phyloP scores from a whole-genome alignment of 2,329 filamentous ascomycete species.

The Thelonectria discophora region DNA sequence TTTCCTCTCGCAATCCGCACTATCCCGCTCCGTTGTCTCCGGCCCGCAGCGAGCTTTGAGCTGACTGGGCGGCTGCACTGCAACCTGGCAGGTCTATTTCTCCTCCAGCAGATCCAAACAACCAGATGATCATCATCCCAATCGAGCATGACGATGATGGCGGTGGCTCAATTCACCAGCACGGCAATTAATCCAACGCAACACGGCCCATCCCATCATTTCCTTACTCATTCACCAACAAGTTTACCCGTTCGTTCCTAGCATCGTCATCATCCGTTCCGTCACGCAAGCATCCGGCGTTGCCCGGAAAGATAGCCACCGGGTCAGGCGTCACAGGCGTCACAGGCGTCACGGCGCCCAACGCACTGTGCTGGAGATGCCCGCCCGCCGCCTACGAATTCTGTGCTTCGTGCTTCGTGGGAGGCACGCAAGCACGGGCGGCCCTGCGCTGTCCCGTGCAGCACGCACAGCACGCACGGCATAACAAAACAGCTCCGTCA shows the following conservation, averaged over 20 bases:
- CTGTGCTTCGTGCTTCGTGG: no score
- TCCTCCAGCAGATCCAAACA: background rate
- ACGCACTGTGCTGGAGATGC: background rate
- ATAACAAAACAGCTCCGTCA: background rate
- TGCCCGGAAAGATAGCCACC: constrained; percentile 16
- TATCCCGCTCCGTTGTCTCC: background rate
- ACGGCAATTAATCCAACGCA: background rate
- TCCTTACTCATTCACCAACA: background rate
- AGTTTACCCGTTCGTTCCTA: background rate
- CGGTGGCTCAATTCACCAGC: constrained; percentile 5
- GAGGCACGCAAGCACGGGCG: background rate
- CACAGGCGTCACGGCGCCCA: background rate
- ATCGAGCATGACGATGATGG: constrained; percentile 17
- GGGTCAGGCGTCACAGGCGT: constrained; percentile 17
- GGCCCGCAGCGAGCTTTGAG: no score
- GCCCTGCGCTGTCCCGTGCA: background rate
- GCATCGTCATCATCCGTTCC: background rate
- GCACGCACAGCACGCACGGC: background rate
- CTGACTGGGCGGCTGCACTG: background rate
- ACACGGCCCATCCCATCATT: constrained; percentile 2
- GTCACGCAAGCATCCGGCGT: constrained; percentile 23
- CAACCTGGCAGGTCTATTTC: background rate
- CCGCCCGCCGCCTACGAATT: background rate
- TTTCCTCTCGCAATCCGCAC: background rate
- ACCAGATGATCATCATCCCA: constrained; percentile 6